Percentiles rank a stretch among this genome's conserved stretches.
Evolutionary conservation across 2,329 filamentous ascomycete genomes (phyloP).

Genomic region (Lachnellula occidentalis): DNA sequence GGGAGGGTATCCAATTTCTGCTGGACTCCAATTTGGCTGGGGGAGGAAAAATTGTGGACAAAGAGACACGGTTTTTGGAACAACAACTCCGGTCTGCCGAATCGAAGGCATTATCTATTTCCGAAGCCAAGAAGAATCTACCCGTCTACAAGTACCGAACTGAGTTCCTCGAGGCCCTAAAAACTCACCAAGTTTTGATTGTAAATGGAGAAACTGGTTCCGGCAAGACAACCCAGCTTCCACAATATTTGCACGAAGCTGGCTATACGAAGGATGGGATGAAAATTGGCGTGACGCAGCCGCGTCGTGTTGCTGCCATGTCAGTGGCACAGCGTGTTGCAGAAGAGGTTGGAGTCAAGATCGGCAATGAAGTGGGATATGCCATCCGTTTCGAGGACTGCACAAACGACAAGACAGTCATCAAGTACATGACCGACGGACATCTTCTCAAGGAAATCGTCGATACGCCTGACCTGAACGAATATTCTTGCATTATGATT

Average conservation of each 20-base stretch:
- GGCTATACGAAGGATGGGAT: conserved; percentile 83
- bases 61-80: conserved; percentile 73
- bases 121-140: conserved; percentile 83
- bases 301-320: conserved; percentile 95
- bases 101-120: conserved; percentile 79
- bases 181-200: conserved; percentile 79
- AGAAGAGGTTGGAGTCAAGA: conserved; percentile 93
- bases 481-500: conserved; percentile 99
- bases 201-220: conserved; percentile 97
- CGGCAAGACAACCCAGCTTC: conserved; percentile 95
- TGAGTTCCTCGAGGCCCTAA: conserved; percentile 79
- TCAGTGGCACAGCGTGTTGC: conserved; percentile 97
- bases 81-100: conserved; percentile 85
- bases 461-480: conserved; percentile 86
- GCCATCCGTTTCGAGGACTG: conserved; percentile 98
- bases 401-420: conserved; percentile 88
- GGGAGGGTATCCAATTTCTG: conserved; percentile 80
- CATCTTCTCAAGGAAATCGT: conserved; percentile 89
- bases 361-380: conserved; percentile 87
- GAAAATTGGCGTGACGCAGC: conserved; percentile 88
- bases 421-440: conserved; percentile 99
- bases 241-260: conserved; percentile 93
- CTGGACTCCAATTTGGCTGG: conserved; percentile 68
- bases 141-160: conserved; percentile 88
- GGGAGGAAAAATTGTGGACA: conserved; percentile 64